These are phyloP conservation scores for Trichoderma sp. DNA, from an alignment of 2,329 filamentous ascomycete genomes.

Conservation along the genomic window DNA sequence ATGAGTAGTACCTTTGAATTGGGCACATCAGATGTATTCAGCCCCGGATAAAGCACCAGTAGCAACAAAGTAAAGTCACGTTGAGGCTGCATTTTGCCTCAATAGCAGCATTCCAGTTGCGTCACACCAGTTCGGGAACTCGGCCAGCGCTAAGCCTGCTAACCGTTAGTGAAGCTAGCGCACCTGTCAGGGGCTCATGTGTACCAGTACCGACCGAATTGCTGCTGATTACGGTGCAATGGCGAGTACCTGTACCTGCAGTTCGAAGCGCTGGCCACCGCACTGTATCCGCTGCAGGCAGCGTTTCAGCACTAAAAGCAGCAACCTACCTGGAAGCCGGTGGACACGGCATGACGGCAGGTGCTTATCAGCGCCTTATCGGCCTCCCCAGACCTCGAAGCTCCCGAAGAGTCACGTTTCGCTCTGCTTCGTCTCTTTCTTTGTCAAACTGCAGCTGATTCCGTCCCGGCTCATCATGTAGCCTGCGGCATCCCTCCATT, in stretches of 20 bases:
- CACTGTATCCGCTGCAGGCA: background rate
- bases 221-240: background rate
- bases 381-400: background rate
- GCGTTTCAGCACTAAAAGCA: background rate
- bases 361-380: background rate
- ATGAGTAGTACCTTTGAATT: too few species aligned
- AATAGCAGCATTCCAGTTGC: background rate
- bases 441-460: background rate
- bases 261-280: background rate
- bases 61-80: too few species aligned
- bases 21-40: too few species aligned
- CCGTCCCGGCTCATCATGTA: slow-evolving; percentile 1
- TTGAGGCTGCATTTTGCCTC: background rate
- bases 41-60: too few species aligned
- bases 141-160: background rate
- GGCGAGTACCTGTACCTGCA: background rate
- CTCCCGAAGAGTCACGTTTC: background rate
- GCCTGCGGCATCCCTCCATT: background rate
- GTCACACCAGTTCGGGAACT: background rate
- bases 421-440: background rate
- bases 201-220: background rate
- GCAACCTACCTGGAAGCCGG: background rate
- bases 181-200: background rate
- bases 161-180: background rate
- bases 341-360: background rate